phyloP scores from a whole-genome alignment of 352 stramenopile species.

The Globisporangium cylindrosporum region DNA sequence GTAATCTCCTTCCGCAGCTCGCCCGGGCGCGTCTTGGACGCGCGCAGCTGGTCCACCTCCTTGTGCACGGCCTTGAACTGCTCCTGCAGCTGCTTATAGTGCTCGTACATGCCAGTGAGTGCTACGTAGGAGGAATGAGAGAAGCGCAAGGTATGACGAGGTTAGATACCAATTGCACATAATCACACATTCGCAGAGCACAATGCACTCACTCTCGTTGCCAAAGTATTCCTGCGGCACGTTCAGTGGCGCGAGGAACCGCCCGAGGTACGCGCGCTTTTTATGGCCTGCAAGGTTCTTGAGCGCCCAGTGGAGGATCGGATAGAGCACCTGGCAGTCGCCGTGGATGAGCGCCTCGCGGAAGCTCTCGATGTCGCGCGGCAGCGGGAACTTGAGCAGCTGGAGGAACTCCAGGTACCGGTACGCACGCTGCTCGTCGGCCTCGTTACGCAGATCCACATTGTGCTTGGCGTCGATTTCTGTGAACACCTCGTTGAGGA shows the following conservation, averaged over 20 bases:
- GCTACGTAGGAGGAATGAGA: constrained; percentile 17
- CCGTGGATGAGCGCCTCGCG: constrained; percentile 75
- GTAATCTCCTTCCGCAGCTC: constrained; percentile 90
- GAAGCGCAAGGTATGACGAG: background rate
- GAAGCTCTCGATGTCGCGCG: constrained; percentile 68
- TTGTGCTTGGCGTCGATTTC: constrained; percentile 86
- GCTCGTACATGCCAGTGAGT: constrained; percentile 80
- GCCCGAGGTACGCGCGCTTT: constrained; percentile 93
- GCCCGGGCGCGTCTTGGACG: constrained; percentile 68
- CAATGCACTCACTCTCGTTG: constrained; percentile 57
- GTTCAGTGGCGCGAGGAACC: constrained; percentile 91
- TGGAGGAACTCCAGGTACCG: constrained; percentile 91
- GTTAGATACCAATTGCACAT: background rate
- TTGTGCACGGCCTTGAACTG: constrained; percentile 93
- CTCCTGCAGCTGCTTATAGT: constrained; percentile 92
- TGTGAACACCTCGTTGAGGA: constrained; percentile 91
- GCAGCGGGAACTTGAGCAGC: constrained; percentile 92
- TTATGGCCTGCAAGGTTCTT: constrained; percentile 84
- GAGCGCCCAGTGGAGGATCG: constrained; percentile 91
- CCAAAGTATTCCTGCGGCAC: constrained; percentile 93
- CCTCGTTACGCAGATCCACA: constrained; percentile 82
- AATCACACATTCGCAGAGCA: background rate
- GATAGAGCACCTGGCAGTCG: constrained; percentile 88
- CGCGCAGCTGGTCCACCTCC: constrained; percentile 81
- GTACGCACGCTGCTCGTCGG: constrained; percentile 69